Conservation (phyloP, 495 filamentous ascomycete species). For the Platismatia glauca region DNA sequence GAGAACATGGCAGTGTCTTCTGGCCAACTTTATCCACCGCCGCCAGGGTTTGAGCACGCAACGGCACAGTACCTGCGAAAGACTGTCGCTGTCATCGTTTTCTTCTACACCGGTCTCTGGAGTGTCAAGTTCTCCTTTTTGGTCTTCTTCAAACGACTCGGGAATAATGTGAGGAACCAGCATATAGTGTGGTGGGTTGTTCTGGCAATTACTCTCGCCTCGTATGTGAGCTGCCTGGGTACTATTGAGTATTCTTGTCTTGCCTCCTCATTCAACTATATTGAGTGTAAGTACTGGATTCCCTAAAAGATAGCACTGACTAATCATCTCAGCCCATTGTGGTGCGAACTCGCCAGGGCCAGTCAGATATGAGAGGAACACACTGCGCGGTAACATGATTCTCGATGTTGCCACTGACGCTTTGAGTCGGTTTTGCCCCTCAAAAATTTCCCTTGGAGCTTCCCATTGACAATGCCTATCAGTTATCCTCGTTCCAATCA, state of each 20-base stretch:
- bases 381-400: not conserved
- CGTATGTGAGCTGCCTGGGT: too few relatives aligned
- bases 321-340: not conserved
- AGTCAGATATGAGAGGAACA: not conserved
- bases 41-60: not conserved
- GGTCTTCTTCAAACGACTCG: too few relatives aligned
- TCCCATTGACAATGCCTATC: not conserved
- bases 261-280: too few relatives aligned
- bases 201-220: too few relatives aligned
- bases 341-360: too few relatives aligned
- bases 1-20: not conserved
- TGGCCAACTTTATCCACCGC: not conserved
- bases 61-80: not conserved
- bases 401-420: not conserved
- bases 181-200: too few relatives aligned
- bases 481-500: not conserved
- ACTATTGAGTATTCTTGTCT: too few relatives aligned
- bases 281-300: not conserved
- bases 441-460: not conserved
- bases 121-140: too few relatives aligned
- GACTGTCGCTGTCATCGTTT: too few relatives aligned
- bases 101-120: too few relatives aligned
- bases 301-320: not conserved
- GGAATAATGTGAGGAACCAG: too few relatives aligned
- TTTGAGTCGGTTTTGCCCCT: not conserved